A percentile compares a stretch with the other conserved stretches of the same genome.
Evolutionary conservation across 2,329 filamentous ascomycete species (phyloP).

Genomic region (Paecilomyces sp.): DNA sequence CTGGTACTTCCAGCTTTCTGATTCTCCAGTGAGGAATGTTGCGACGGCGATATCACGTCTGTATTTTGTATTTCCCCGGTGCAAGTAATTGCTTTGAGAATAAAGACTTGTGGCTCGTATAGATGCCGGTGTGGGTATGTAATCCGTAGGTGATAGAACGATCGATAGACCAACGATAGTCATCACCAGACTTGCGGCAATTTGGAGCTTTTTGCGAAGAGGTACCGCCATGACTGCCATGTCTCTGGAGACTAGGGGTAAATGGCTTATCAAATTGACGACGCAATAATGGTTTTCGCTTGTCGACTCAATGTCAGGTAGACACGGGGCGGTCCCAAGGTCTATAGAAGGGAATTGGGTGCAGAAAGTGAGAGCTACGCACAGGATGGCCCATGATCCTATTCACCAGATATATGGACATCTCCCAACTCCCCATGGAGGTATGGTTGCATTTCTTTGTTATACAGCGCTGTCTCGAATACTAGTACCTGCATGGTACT

Average conservation of each 20-base stretch:
- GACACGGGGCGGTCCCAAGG: no score
- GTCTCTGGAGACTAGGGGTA: neutral
- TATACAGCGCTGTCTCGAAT: neutral
- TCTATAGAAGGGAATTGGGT: neutral
- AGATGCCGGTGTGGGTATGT: neutral
- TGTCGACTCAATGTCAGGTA: no score
- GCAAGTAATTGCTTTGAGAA: neutral
- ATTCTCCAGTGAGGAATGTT: conserved; percentile 31
- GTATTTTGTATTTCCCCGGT: neutral
- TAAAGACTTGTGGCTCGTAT: neutral
- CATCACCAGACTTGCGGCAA: neutral
- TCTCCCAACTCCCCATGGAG: neutral
- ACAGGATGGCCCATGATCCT: neutral
- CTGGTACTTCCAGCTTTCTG: conserved; percentile 8
- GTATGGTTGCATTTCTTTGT: neutral
- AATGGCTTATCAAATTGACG: neutral
- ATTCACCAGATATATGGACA: neutral
- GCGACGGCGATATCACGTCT: conserved; percentile 10
- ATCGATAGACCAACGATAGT: neutral
- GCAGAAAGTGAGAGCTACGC: neutral
- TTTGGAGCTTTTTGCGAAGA: neutral
- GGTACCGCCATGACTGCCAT: neutral
- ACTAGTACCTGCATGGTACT: neutral
- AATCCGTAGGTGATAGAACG: neutral
- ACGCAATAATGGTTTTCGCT: neutral